Percentiles rank a stretch among this genome's conserved stretches.
These are phyloP conservation scores for Aquanectria penicillioides DNA, from an alignment of 2,329 filamentous ascomycete genomes.

Conservation along the genomic window DNA sequence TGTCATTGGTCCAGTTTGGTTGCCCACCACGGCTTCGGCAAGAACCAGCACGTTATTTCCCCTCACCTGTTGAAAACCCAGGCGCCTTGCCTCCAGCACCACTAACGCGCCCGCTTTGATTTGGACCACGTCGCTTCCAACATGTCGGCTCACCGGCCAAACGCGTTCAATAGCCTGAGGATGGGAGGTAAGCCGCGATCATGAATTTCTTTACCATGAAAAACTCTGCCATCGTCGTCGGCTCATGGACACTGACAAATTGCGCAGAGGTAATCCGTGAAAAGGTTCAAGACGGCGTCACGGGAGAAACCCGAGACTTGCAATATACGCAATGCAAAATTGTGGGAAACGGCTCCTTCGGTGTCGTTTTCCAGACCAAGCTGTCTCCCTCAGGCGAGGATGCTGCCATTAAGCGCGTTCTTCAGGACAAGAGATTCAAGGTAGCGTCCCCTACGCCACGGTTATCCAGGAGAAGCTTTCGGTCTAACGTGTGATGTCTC, in stretches of 20 bases:
- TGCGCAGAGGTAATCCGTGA: slow-evolving; percentile 91
- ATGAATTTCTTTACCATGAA: slow-evolving; percentile 14
- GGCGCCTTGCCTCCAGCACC: slow-evolving; percentile 35
- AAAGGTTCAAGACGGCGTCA: slow-evolving; percentile 98
- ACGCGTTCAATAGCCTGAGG: slow-evolving; percentile 86
- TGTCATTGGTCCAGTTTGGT: slow-evolving; percentile 33
- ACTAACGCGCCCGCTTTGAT: slow-evolving; percentile 42
- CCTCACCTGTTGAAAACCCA: slow-evolving; percentile 40
- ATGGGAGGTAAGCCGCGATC: slow-evolving; percentile 86
- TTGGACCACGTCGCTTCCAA: slow-evolving; percentile 39
- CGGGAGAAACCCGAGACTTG: slow-evolving; percentile 94
- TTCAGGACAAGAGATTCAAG: slow-evolving; percentile 99
- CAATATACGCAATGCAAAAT: slow-evolving; percentile 99
- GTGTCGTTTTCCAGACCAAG: slow-evolving; percentile 99
- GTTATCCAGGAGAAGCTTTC: neutral
- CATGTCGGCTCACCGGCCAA: slow-evolving; percentile 93
- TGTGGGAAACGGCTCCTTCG: slow-evolving; percentile 98
- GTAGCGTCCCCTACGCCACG: slow-evolving; percentile 56
- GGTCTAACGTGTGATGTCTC: slow-evolving; percentile 30
- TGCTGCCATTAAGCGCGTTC: slow-evolving; percentile 97
- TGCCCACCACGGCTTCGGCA: slow-evolving; percentile 51
- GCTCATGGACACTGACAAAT: slow-evolving; percentile 28
- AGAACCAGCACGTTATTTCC: slow-evolving; percentile 41
- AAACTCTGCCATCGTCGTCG: slow-evolving; percentile 3
- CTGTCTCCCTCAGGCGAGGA: slow-evolving; percentile 97